Base-by-base conservation (phyloP, 169 alveolate species). In the Eimeria acervulina region DNA sequence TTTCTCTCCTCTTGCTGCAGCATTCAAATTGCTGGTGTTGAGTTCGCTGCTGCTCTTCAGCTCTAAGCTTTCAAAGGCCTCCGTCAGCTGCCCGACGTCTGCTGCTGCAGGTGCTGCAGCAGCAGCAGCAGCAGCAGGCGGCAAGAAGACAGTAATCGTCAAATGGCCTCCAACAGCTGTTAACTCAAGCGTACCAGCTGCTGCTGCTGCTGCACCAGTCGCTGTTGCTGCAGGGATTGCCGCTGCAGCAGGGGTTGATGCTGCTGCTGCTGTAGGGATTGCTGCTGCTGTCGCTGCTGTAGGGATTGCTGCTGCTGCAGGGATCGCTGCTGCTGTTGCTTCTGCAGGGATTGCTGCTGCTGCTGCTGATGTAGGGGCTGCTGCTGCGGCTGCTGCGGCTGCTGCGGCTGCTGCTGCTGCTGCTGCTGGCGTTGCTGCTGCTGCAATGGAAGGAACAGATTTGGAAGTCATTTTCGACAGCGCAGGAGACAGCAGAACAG, bases 51-150 rank as follows among this genome's bases (percentile, higher is more conserved):
- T 63, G 26, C 74, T 17, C 74, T 63, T 63, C 74, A 17, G 36
- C 74, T 23, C 83, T 7, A 72, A 72, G 19, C 21, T 36, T 12
- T 63, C 74, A 8, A 63, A 23, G 31, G 74, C 74, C 31, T 63
- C 74, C 31, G 15, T 23, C 26, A 63, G 74, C 26, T 63, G 26
- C 8, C 31, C 31, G 5, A 63, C 36, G 15, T 63, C 74, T 63
- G 74, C 74, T 63, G 74, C 74, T 63, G 74, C 74, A 8, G 74
- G 36, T 6, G 74, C n/a, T 63, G 74, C 74, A 23, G 74, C 74
- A 8, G 74, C 74, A 8, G 74, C 74, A 23, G 74, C 74, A 23
- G 83, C 51, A 33, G 40, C 19, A 19, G 44, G 19, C 15, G 83
- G 51, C 26, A 72, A 36, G 83, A 72, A 17, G 44, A 13, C 33